These are phyloP conservation scores for Sphaerulina musiva DNA, from an alignment of 2,329 filamentous ascomycete species.

Conservation along the genomic window DNA sequence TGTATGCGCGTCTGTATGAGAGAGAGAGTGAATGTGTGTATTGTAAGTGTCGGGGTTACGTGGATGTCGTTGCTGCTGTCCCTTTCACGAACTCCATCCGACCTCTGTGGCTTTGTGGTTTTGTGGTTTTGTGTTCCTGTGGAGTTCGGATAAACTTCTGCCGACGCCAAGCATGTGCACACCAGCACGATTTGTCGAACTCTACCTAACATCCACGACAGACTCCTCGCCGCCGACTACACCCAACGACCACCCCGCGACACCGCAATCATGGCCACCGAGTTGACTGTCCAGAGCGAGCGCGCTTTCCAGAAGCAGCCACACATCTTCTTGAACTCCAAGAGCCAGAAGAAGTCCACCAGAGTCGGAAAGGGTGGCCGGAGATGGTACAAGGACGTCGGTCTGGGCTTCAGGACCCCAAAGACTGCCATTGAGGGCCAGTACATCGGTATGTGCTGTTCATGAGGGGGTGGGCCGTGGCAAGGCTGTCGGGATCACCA, in stretches of 20 bases:
- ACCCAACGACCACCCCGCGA: conserved; percentile 9
- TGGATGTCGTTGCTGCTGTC: not conserved
- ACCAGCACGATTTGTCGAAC: not conserved
- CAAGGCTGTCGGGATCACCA: conserved; percentile 1
- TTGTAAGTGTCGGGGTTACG: not conserved
- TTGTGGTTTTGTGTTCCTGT: not conserved
- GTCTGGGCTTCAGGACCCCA: conserved; percentile 97
- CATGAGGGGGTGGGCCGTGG: conserved; percentile 4
- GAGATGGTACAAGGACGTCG: conserved; percentile 99
- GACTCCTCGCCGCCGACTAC: conserved; percentile 8
- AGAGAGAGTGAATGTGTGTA: not conserved
- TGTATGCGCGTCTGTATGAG: not conserved
- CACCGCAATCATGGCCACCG: conserved; percentile 78
- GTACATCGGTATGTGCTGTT: conserved; percentile 80
- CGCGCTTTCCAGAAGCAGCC: conserved; percentile 99
- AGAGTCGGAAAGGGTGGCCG: conserved; percentile 84
- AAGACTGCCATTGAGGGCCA: conserved; percentile 96
- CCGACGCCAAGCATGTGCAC: not conserved
- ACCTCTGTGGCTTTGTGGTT: not conserved
- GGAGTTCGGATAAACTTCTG: not conserved
- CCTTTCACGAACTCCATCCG: no score
- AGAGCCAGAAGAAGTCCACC: conserved; percentile 78
- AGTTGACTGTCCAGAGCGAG: conserved; percentile 99
- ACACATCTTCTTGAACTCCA: conserved; percentile 99
- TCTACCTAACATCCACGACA: conserved; percentile 1